Base-by-base conservation (phyloP, 2,329 filamentous ascomycete genomes). In the Venturiaceae sp. region DNA sequence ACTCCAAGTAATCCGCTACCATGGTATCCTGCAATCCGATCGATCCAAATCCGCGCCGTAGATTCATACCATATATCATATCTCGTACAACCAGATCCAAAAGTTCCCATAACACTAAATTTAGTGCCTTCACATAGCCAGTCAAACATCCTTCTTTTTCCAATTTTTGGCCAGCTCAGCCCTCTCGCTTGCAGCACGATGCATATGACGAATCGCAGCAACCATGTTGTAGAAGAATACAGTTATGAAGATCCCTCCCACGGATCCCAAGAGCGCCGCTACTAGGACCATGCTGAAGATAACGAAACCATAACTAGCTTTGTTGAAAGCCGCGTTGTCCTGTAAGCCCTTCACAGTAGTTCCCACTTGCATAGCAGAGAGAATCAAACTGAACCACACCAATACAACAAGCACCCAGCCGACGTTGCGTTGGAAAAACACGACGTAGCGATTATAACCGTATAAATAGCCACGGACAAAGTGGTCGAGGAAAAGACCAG, bases 391-490 rank as follows among this genome's bases (percentile, higher is more conserved):
- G 59, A 73, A 69, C 63, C 70, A 72, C 2, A 72, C 69, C 44
- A 71, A 72, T 5, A 71, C 65, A 33, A 70, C 63, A 8, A 72
- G 63, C 3, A 72, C 67, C 69, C 69, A 72, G 21, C 63, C 62
- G 16, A 58, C 21, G 44, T 71, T 72, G 16, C 70, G 67, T 61
- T 72, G 66, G 61, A 73, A 72, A 62, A 72, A 73, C 26, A 70
- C 66, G 3, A 66, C 68, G 56, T 73, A 73, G 59, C 69, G 68
- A 39, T 72, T 72, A 61, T 73, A 72, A 2, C 68, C 68, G 54
- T 72, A 73, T 13, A 73, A 56, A 52, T 73, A 73, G 3, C 71
- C 71, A 19, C 70, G 67, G 1, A 72, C 68, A 39, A 71, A 73
- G 55, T 72, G 66, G 30, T 66, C 68, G 39, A 53, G 56, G 32